These are phyloP conservation scores for Trifolium pratense DNA, from an alignment of 306 rosid species.

Conservation along the genomic window DNA sequence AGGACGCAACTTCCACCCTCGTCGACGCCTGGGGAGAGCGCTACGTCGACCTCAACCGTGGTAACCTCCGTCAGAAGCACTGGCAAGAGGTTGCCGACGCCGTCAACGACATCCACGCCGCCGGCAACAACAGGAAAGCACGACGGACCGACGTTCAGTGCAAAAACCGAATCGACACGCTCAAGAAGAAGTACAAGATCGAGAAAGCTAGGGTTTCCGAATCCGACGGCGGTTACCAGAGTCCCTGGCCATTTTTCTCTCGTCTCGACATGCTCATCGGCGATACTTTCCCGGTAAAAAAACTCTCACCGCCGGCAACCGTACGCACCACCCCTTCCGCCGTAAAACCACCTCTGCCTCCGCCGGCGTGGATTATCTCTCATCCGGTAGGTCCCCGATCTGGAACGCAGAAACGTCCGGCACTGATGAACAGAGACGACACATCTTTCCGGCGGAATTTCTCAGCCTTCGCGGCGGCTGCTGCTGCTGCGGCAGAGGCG, in stretches of 20 bases:
- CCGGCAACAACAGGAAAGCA: slow-evolving; percentile 38
- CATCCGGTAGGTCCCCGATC: slow-evolving; percentile 78
- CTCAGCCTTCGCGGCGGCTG: slow-evolving; percentile 59
- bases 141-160: slow-evolving; percentile 75
- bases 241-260: slow-evolving; percentile 78
- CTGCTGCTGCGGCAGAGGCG: slow-evolving; percentile 48
- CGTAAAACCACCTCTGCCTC: neutral
- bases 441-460: slow-evolving; percentile 52
- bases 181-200: slow-evolving; percentile 80
- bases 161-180: slow-evolving; percentile 84
- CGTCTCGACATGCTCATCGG: slow-evolving; percentile 70
- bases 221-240: slow-evolving; percentile 48
- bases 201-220: slow-evolving; percentile 54
- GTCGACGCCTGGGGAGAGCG: slow-evolving; percentile 82
- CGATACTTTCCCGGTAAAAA: slow-evolving; percentile 45
- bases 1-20: slow-evolving; percentile 72
- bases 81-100: slow-evolving; percentile 83
- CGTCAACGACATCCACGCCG: slow-evolving; percentile 60
- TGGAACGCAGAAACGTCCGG: slow-evolving; percentile 61
- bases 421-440: slow-evolving; percentile 35
- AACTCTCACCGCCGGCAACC: slow-evolving; percentile 44
- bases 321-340: slow-evolving; percentile 11
- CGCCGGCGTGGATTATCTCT: slow-evolving; percentile 52
- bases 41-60: slow-evolving; percentile 63
- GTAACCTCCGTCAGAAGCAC: slow-evolving; percentile 75